Evolutionary conservation across 371 early-diverging fungal genomes (phyloP).

Genomic region (Haplosporangium sp.): DNA sequence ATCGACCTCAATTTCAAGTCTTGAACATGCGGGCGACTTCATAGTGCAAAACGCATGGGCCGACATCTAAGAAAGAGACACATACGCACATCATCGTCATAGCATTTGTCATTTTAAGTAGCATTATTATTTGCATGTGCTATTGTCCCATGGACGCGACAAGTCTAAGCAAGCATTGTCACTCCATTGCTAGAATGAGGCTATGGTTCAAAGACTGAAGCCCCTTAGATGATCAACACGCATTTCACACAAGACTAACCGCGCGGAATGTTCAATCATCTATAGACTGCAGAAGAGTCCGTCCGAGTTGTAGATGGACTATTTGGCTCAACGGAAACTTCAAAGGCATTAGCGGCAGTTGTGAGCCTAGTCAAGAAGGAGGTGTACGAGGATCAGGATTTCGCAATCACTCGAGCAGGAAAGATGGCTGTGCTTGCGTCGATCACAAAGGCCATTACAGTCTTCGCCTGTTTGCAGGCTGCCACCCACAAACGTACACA

Average conservation of each 20-base stretch:
- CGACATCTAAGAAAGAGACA: no score
- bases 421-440: constrained; percentile 76
- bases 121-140: no score
- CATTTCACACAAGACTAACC: neutral
- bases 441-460: constrained; percentile 83
- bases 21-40: no score
- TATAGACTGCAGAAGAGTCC: constrained; percentile 86
- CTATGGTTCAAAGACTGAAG: no score
- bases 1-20: no score
- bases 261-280: neutral
- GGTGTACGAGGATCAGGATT: constrained; percentile 74
- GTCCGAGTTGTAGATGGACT: constrained; percentile 91
- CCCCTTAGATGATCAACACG: no score
- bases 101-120: no score
- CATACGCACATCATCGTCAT: no score
- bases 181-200: no score
- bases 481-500: constrained; percentile 74
- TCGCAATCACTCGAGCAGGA: constrained; percentile 72
- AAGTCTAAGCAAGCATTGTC: no score
- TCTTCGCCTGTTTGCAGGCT: constrained; percentile 87
- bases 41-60: no score
- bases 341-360: constrained; percentile 86
- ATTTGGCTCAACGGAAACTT: constrained; percentile 93
- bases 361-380: constrained; percentile 84
- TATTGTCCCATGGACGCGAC: no score